Base-by-base conservation (phyloP, 345 rosid genomes). In the Rhizophora mangle region DNA sequence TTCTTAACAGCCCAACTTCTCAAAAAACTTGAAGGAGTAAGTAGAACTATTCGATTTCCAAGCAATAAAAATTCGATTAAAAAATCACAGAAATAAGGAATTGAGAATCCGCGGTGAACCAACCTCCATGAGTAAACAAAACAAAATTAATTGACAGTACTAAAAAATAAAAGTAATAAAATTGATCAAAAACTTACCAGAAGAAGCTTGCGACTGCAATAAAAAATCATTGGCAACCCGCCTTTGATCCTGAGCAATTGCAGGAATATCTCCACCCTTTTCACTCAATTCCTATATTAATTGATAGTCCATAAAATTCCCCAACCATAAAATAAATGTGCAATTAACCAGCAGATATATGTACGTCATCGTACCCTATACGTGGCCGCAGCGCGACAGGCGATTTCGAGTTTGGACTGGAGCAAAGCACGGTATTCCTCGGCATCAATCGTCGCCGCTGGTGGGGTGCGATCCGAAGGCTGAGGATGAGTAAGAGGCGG, bases 311-410 rank as follows among this genome's bases (percentile, higher is more conserved):
- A 36, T 26, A 59, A 24, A 62, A 46, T 5, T 43, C 27, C 52
- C 16, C 56, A n/a, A 52, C 46, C 30, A 55, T 13, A 43, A n/a
- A 67, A 11, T 3, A 15, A 22, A 55, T 18, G 27, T 26, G 11
- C 59, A 22, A 55, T 55, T 26, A 22, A 55, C 59, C 59, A 22
- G 27, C 24, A 55, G 13, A 55, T 55, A 55, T n/a, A 8, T 11
- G 2, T 26, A 22, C 27, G 10, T 22, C 59, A 8, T 55, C 29
- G 68, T 79, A 91, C 98, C 75, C 79, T 65, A 49, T 88, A 78
- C 81, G 79, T 77, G 62, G 96, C 99, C 39, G 76, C 89, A 68
- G 91, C 96, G 67, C 96, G 91, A 72, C 97, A 86, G 57, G 94
- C 93, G 15, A 80, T 80, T 49, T 89, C 83, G 65, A 88, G 96